phyloP scores from a whole-genome alignment of 371 early-diverging fungal species.

The Coemansia sp. region DNA sequence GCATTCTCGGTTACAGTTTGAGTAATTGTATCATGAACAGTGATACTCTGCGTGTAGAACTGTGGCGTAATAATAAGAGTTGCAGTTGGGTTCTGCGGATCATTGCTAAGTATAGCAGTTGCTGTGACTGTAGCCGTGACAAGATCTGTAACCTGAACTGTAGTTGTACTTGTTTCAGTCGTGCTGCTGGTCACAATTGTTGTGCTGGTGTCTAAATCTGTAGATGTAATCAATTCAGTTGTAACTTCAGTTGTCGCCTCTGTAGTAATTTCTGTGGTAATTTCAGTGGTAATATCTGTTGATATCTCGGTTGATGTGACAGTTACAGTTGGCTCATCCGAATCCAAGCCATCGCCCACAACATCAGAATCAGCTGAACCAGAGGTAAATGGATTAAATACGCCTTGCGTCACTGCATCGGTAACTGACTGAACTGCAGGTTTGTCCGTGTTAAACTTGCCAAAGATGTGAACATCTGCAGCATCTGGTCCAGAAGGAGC shows the following conservation, averaged over 20 bases:
- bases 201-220: conserved; percentile 5
- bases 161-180: conserved; percentile 4
- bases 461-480: background rate
- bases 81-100: conserved; percentile 2
- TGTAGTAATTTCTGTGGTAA: conserved; percentile 7
- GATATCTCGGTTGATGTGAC: background rate
- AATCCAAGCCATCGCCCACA: background rate
- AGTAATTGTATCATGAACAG: conserved; percentile 13
- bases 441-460: background rate
- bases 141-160: background rate
- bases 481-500: background rate
- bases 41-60: conserved; percentile 12
- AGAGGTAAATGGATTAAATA: background rate
- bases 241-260: background rate
- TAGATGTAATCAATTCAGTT: background rate
- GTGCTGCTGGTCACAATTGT: conserved; percentile 3
- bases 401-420: no score
- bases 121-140: conserved; percentile 8
- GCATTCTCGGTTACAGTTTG: background rate
- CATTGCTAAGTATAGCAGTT: background rate
- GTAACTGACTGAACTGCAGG: background rate
- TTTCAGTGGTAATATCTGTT: background rate
- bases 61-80: conserved; percentile 5
- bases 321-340: background rate
- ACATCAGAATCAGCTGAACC: background rate